Percentiles rank a stretch among this genome's conserved stretches.
Conservation (phyloP, 2,329 filamentous ascomycete genomes). For the Botrytis fabae region DNA sequence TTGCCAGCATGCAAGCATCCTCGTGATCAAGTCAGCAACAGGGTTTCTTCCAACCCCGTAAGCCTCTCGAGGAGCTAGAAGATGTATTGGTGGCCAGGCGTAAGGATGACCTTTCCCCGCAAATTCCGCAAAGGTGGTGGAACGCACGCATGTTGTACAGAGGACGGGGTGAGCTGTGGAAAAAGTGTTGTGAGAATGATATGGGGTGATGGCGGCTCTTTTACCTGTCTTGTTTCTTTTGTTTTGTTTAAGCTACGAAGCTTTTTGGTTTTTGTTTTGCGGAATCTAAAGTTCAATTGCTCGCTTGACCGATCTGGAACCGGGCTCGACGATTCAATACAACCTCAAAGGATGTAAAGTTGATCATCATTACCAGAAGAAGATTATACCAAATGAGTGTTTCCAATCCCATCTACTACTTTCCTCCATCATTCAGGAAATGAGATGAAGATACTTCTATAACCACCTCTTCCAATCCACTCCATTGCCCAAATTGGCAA, state of each 20-base stretch:
- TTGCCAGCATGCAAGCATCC: not conserved
- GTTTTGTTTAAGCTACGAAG: not conserved
- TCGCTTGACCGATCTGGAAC: not conserved
- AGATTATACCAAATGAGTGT: not conserved
- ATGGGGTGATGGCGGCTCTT: constrained; percentile 1
- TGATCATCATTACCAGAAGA: not conserved
- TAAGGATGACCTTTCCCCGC: constrained; percentile 8
- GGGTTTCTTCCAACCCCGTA: not conserved
- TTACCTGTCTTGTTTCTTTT: not conserved
- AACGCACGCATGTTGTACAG: not conserved
- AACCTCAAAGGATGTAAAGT: not conserved
- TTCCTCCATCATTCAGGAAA: constrained; percentile 37
- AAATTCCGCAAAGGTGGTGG: not conserved
- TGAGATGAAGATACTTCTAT: constrained; percentile 39
- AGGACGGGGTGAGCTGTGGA: not conserved
- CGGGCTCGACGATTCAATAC: not conserved
- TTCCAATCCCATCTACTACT: not conserved
- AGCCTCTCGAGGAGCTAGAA: not conserved
- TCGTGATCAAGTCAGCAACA: constrained; percentile 2
- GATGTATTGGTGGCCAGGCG: not conserved
- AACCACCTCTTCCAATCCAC: constrained; percentile 23
- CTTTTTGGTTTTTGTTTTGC: not conserved
- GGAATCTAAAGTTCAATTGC: not conserved
- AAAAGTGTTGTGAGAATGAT: not conserved
- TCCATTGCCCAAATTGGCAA: not conserved